Base-by-base conservation (phyloP, 108 stramenopile genomes). In the Cylindrotheca closterium region DNA sequence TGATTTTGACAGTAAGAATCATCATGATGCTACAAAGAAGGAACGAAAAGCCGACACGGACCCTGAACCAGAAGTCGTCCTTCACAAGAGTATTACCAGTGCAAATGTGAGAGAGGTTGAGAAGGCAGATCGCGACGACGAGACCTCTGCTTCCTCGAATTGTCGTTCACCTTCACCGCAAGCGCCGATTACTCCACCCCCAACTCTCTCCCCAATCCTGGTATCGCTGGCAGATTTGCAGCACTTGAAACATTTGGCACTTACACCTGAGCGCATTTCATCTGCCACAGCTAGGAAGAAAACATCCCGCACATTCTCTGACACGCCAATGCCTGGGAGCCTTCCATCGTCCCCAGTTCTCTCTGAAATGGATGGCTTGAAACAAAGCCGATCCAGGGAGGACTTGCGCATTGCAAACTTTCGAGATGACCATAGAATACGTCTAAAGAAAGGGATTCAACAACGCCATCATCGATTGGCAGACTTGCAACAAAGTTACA, bases 191-290 rank as follows among this genome's bases (percentile, higher is more conserved):
- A 89, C 88, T 1, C 88, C 88, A 50, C 73, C 88, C 4, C 86
- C 87, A 37, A 84, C 84, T 32, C 59, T 87, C 2, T 88, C 90
- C 23, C 85, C 87, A 12, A 85, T 86, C 30, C 50, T 84, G 19
- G 72, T 87, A 4, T 83, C 91, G 3, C 79, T 88, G 10, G 85
- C 81, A 23, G 91, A 88, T 74, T 58, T 92, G 4, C 67, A 79
- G 51, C 67, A 85, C 5, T 46, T 85, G 53, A 47, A 22, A 37
- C 10, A 25, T 4, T 23, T 50, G 10, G 56, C 66, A 19, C 26
- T 59, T 57, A 47, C 65, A 32, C 62, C 55, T 8, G 62, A 63
- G 67, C 75, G 42, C 55, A 31, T 4, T 10, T 15, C 37, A 15
- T 15, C 37, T 29, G 47, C 18, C 26, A 60, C 58, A 27, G 34